phyloP scores from a whole-genome alignment of 495 filamentous ascomycete genomes.

The Lasiosphaeris hirsuta region DNA sequence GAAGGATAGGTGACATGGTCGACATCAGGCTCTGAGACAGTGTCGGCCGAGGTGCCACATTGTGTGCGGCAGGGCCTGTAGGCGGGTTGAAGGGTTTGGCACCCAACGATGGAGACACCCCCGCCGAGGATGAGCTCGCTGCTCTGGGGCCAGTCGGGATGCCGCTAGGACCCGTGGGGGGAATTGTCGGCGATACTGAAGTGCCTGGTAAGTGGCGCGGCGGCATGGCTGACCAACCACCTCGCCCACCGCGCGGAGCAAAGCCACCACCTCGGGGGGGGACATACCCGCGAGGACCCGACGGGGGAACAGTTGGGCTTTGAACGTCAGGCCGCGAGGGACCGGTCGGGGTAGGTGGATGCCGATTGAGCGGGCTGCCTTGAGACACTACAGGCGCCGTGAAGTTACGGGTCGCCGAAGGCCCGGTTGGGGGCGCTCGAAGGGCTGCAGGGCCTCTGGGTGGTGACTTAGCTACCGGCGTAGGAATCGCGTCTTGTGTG shows the following conservation, averaged over 20 bases:
- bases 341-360: conserved; percentile 27
- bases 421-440: conserved; percentile 45
- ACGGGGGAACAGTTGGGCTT: conserved; percentile 39
- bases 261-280: conserved; percentile 36
- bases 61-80: conserved; percentile 42
- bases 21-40: conserved; percentile 41
- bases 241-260: conserved; percentile 37
- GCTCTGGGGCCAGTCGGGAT: conserved; percentile 47
- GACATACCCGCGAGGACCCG: conserved; percentile 47
- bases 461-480: conserved; percentile 33
- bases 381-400: conserved; percentile 32
- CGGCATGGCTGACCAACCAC: conserved; percentile 33
- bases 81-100: conserved; percentile 48
- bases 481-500: conserved; percentile 23
- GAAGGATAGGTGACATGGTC: conserved; percentile 39
- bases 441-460: conserved; percentile 47
- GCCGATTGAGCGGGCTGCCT: conserved; percentile 29
- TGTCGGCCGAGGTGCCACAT: conserved; percentile 26
- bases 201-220: conserved; percentile 33
- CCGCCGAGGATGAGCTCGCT: conserved; percentile 3
- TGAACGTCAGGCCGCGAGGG: conserved; percentile 34
- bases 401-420: conserved; percentile 37
- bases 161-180: conserved; percentile 28
- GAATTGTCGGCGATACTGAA: conserved; percentile 30
- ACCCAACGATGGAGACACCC: conserved; percentile 23